These are phyloP conservation scores for Oryza coarctata DNA, from an alignment of 176 grass and related monocot species.

Conservation along the genomic window DNA sequence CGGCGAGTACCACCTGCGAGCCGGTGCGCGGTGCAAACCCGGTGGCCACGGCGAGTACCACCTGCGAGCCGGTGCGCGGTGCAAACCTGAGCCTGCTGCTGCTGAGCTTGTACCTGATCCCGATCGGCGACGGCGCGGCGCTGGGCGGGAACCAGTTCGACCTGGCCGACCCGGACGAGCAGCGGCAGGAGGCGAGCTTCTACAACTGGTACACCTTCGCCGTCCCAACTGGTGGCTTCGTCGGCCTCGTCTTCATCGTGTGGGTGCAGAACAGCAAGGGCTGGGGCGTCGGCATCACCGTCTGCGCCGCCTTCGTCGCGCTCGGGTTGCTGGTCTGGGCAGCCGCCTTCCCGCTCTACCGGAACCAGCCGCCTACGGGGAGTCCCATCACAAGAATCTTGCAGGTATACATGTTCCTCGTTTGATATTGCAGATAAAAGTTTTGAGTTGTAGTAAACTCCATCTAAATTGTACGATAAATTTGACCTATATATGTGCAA, in stretches of 20 bases:
- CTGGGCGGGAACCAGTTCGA: conserved; percentile 80
- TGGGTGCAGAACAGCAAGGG: conserved; percentile 68
- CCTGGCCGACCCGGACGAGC: conserved; percentile 35
- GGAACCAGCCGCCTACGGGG: conserved; percentile 54
- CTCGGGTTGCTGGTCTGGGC: conserved; percentile 44
- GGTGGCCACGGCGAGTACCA: no score
- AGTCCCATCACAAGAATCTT: conserved; percentile 72
- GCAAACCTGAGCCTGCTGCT: conserved; percentile 59
- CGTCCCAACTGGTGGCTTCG: conserved; percentile 58
- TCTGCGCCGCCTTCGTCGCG: conserved; percentile 37
- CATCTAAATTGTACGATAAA: no score
- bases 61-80: conserved; percentile 43
- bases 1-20: conserved; percentile 6
- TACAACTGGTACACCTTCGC: conserved; percentile 90
- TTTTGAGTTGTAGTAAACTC: no score
- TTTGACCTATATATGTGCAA: no score
- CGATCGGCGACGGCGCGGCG: conserved; percentile 59
- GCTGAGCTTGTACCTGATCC: conserved; percentile 57
- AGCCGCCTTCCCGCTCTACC: conserved; percentile 58
- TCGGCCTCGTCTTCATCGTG: conserved; percentile 59
- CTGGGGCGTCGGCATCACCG: conserved; percentile 58
- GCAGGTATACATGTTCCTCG: conserved; percentile 2
- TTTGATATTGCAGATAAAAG: no score
- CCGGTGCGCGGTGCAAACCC: conserved; percentile 44
- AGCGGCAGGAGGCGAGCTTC: conserved; percentile 58